phyloP scores from a whole-genome alignment of 345 rosid genomes.

The Carallia pectinifolia region DNA sequence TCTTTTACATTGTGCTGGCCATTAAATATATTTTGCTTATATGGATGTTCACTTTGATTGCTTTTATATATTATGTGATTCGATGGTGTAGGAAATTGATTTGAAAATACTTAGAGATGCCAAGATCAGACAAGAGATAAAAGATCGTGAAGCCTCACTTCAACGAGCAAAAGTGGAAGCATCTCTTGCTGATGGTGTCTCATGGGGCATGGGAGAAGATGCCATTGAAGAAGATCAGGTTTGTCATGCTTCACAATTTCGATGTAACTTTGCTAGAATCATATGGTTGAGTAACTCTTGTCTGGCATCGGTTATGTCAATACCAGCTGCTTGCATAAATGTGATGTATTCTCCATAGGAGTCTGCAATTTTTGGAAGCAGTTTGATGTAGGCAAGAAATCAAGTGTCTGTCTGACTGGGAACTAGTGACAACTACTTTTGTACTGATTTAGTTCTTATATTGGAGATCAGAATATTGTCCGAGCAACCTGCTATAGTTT shows the following conservation, averaged over 20 bases:
- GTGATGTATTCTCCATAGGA: too few species aligned
- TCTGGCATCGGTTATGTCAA: not conserved
- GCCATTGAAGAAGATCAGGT: slow-evolving; percentile 96
- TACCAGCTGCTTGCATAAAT: not conserved
- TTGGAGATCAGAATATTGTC: slow-evolving; percentile 1
- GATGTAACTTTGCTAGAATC: not conserved
- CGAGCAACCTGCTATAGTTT: not conserved
- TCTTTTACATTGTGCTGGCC: too few species aligned
- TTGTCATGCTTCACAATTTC: slow-evolving; percentile 19
- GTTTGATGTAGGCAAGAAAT: not conserved
- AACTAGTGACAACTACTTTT: not conserved
- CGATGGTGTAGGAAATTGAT: slow-evolving; percentile 57
- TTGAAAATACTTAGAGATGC: slow-evolving; percentile 55
- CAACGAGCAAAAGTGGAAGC: slow-evolving; percentile 75
- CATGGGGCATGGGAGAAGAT: slow-evolving; percentile 99
- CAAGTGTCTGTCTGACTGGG: not conserved
- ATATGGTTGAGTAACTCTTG: not conserved
- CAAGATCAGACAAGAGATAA: slow-evolving; percentile 50
- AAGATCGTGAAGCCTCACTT: slow-evolving; percentile 84
- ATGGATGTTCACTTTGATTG: slow-evolving; percentile 6
- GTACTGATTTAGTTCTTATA: not conserved
- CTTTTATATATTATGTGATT: slow-evolving; percentile 7
- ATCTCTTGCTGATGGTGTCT: slow-evolving; percentile 86
- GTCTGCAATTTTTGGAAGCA: not conserved
- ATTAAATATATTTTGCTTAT: not conserved